phyloP scores from a whole-genome alignment of 345 rosid genomes.

The Psidium guajava region DNA sequence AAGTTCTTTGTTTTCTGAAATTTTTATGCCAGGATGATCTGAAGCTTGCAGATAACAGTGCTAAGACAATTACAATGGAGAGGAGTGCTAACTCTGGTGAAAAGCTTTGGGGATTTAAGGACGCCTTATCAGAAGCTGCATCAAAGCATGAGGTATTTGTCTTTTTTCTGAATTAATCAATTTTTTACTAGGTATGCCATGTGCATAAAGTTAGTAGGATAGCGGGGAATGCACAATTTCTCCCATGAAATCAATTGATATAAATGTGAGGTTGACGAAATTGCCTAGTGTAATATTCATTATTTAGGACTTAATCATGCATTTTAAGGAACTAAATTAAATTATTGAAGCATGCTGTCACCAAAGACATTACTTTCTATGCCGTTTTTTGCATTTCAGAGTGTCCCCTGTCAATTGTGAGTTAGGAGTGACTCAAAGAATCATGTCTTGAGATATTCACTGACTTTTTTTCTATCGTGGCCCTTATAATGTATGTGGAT shows the following conservation, averaged over 20 bases:
- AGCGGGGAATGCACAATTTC: neutral
- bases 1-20: neutral
- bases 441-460: neutral
- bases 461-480: neutral
- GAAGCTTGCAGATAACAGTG: neutral
- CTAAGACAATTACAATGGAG: neutral
- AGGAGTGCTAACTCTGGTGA: constrained; percentile 14
- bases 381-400: neutral
- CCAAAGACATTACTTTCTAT: neutral
- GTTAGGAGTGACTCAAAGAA: neutral
- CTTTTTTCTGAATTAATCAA: neutral
- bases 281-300: neutral
- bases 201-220: neutral
- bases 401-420: neutral
- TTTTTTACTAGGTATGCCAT: neutral
- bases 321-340: neutral
- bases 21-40: constrained; percentile 5
- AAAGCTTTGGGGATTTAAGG: constrained; percentile 39
- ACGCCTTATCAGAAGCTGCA: constrained; percentile 22
- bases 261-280: neutral
- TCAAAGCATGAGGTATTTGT: constrained; percentile 1
- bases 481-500: neutral
- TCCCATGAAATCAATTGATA: neutral
- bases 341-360: neutral
- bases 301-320: neutral